Base-by-base conservation (phyloP, 257 asterid genomes). In the Forsythia viridissima region DNA sequence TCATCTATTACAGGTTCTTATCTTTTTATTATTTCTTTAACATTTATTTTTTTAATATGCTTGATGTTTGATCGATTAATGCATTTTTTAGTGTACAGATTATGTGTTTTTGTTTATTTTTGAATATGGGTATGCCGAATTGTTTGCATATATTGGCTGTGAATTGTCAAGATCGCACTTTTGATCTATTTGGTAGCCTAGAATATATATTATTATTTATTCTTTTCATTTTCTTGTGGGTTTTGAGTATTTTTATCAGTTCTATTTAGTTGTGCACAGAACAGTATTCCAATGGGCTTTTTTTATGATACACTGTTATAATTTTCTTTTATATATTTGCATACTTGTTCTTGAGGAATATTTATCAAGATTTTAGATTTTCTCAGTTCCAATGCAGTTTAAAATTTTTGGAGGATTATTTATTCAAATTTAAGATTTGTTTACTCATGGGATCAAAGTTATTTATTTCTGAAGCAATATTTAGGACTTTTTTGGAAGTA, bases 1-100 rank as follows among this genome's bases (percentile, higher is more conserved):
- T 69, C 44, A 34, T 11, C 63, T 70, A 4, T 52, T 6, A 9
- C 44, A 34, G 57, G 70, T 37, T 20, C 59, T 39, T 24, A 9
- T 16, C 30, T 41, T 5, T 2, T 11, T 30, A 30, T 30, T 15
- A 8, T 5, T 8, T 13, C 18, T 59, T 57, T 21, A 43, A 43
- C n/a, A 10, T 7, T 41, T 48, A n/a, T 74, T 72, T 71, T 71
- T 75, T 73, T 13, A 24, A 24, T 24, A 24, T 70, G 10, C 74
- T 71, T 16, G 41, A 21, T 76, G 77, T 21, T 72, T 73, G 41
- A 48, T 21, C 20, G 57, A 74, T 57, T 68, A 74, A 74, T 79
- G 84, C 82, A 74, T 75, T 40, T 74, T 21, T 63, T 63, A 63
- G 5, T 30, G 15, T 63, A 21, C 13, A 24, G 18, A 63, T 30